Evolutionary conservation across 2,329 filamentous ascomycete genomes (phyloP).

Genomic region (Aspergillus costaricaensis): DNA sequence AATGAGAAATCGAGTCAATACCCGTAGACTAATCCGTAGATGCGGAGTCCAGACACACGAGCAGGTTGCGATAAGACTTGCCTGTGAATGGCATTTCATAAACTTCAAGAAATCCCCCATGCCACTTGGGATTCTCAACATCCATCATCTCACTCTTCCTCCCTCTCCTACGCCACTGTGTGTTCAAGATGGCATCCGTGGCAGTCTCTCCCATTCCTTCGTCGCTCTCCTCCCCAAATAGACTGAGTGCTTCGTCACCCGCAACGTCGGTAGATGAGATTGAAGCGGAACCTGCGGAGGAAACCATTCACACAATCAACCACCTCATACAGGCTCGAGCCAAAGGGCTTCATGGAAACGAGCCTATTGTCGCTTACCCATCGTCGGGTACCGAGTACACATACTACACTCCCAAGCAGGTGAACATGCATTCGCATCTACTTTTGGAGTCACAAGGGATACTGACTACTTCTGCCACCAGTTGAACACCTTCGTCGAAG

Average conservation of each 20-base stretch:
- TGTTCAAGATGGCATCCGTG: neutral
- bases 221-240: neutral
- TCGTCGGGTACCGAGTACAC: slow-evolving; percentile 14
- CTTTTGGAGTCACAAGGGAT: fast-evolving
- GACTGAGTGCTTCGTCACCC: slow-evolving; percentile 2
- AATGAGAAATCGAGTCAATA: too few species aligned
- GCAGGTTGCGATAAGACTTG: neutral
- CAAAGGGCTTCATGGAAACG: slow-evolving; percentile 9
- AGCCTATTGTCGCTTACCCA: slow-evolving; percentile 23
- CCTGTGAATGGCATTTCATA: neutral
- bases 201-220: slow-evolving; percentile 2
- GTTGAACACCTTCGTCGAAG: slow-evolving; percentile 22
- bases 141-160: too few species aligned
- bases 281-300: slow-evolving; percentile 3
- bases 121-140: neutral
- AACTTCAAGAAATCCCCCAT: neutral
- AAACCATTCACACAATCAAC: slow-evolving; percentile 18
- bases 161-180: too few species aligned
- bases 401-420: slow-evolving; percentile 23
- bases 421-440: neutral
- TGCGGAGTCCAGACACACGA: neutral
- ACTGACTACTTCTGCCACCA: neutral
- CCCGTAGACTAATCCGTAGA: too few species aligned
- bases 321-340: slow-evolving; percentile 17
- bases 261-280: slow-evolving; percentile 10